Base-by-base conservation (phyloP, 306 rosid species). In the Prinsepia uniflora region DNA sequence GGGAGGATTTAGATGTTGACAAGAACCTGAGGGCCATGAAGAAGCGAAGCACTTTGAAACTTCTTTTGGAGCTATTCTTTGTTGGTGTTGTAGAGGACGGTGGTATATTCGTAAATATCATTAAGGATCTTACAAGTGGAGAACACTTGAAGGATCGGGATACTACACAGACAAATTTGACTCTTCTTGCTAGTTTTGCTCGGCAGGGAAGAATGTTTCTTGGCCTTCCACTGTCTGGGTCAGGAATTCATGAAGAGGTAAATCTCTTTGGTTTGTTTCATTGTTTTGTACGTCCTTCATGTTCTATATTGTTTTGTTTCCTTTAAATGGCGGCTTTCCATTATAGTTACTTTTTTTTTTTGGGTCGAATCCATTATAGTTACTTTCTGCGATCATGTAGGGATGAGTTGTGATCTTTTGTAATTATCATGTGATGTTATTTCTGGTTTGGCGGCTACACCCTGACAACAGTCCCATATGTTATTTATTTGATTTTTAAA, bases 171-270 rank as follows among this genome's bases (percentile, higher is more conserved):
- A 95, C 97, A 43, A 91, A 89, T 89, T 87, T 95, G 86, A 89
- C 99, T 69, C 97, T 95, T 78, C 97, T 95, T 80, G 91, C 97
- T 66, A 95, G 99, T 86, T 95, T 95, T 87, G 95, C 96, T 74
- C 95, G 97, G 50, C 99, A 95, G 75, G 99, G 96, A 60, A 95
- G 99, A 81, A 78, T 89, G 72, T 88, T 95, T 82, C 80, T 95
- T 46, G 96, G 96, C 63, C 86, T 95, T 82, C 74, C 89, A 65
- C 84, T 83, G 18, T 63, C 84, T 81, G 99, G 96, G 70, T 96
- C 85, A 55, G 96, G 89, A 80, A 74, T 92, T 80, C 86, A 86
- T 48, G 97, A 87, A 75, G 97, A 95, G 92, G 99, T 95, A 81
- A 41, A 19, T 53, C 63, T 70, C 66, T 72, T 39, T 67, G 53